Evolutionary conservation across 176 grass and related monocot species (phyloP), one percentile per base, ranked within the genome.

Genomic region (Triticum timopheevii): DNA sequence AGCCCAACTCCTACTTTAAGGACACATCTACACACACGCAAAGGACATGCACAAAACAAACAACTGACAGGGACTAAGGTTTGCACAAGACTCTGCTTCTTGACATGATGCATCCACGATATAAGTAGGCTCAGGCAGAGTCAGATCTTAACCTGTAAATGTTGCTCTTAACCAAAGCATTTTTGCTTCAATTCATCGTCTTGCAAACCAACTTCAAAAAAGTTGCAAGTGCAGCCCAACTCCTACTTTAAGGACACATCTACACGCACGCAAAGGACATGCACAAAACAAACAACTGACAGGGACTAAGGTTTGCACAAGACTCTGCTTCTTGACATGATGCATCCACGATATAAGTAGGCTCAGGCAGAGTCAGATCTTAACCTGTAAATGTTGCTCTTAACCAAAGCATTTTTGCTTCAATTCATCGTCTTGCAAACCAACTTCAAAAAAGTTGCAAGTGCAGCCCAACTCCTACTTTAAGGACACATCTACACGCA

Each of bases 161-260:
- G 61, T 39, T 8, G n/a, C 28, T 78, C 4, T 39, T 52, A 77
- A 45, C 27, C 39, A 36, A 12, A 24, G 35, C 8, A 7, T 56
- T 77, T 85, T 77, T 73, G 31, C 3, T 66, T 77, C 13, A 85
- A 77, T 40, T 68, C 23, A 8, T 85, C 2, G 5, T 11, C 73
- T 77, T 77, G 2, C 83, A 65, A 76, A 50, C 10, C 10, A 84
- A 19, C 47, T 72, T 49, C 20, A 50, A 42, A 65, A 76, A 50
- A 84, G 12, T 6, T 76, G 49, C 7, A 31, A 65, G 7, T 66
- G 12, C 7, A 83, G 22, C 19, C 15, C 2, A 31, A 84, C 63
- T 76, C 56, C 56, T 16, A 64, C 24, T 47, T 59, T 47, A 44
- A 50, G 10, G 3, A 17, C n/a, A 47, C 73, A 49, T 50, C 16